Evolutionary conservation across 805 yeast species (phyloP), one percentile per base, ranked within the genome.

Genomic region (Sungouiozyma ichnusensis): DNA sequence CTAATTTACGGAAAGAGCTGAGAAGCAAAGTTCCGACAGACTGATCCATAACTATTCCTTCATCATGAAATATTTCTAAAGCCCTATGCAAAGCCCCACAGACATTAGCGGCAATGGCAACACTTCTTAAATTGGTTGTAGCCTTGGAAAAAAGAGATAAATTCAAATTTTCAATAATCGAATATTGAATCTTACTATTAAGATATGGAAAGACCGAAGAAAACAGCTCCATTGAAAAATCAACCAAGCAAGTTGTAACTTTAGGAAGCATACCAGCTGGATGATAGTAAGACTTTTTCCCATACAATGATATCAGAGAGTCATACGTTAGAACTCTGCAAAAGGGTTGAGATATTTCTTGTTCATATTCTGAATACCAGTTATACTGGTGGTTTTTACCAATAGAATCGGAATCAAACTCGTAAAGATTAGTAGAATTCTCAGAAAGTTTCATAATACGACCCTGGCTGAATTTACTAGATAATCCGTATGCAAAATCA

Each of bases 131-230:
- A 1, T 59, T 49, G 4, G 53, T 55, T 2, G 62, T 53, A 3
- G 56, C 48, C 41, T 69, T 62, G 20, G 75, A 67, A 38, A 73
- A 65, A 32, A 80, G 46, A 15, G 72, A 67, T 3, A 80, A 67
- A 48, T 87, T 72, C 47, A 92, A 62, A 41, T 79, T 84, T 53
- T 90, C 97, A 16, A 92, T 61, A n/a, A 92, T 69, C 1, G 97
- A 86, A 44, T 81, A 79, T 54, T 90, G 97, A 41, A 92, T 82
- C 47, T 85, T 84, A 3, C 76, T 63, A 6, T 88, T 76, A 49
- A 90, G 72, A 44, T 70, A 67, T 0, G 94, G 85, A 48, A 90
- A 81, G 1, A 82, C 69, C 7, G 72, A 55, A 4, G 84, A 76
- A 55, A 87, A 85, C 1, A 88, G 68, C 45, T 81, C 86, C 53